These are phyloP conservation scores for Dactylella cylindrospora DNA, from an alignment of 2,329 filamentous ascomycete species.

Conservation along the genomic window DNA sequence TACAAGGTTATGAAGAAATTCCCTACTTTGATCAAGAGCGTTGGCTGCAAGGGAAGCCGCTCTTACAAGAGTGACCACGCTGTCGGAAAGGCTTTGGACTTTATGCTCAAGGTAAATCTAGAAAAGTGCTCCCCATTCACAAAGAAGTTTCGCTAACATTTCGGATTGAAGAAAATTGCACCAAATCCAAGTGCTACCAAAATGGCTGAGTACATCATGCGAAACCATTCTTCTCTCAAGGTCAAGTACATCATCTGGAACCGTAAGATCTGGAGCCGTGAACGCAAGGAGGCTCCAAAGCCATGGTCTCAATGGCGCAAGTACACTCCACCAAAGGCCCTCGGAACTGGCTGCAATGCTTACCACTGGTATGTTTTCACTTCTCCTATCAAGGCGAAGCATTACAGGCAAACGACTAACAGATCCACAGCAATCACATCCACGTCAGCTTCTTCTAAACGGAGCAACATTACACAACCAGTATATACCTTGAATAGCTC, in stretches of 20 bases:
- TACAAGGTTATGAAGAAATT: conserved; percentile 52
- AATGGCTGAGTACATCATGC: conserved; percentile 58
- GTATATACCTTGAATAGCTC: too few species aligned
- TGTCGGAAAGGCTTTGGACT: conserved; percentile 50
- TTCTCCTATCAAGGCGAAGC: not conserved
- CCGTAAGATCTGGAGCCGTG: conserved; percentile 56
- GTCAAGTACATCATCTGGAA: conserved; percentile 58
- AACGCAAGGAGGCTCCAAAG: conserved; percentile 51
- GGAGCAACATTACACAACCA: too few species aligned
- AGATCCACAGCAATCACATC: conserved; percentile 34
- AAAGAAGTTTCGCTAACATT: not conserved
- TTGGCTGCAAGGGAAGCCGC: conserved; percentile 49
- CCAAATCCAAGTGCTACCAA: conserved; percentile 36
- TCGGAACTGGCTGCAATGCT: conserved; percentile 54
- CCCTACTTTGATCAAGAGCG: conserved; percentile 50
- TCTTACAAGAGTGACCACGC: conserved; percentile 47
- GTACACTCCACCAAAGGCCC: conserved; percentile 49
- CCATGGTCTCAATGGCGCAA: conserved; percentile 54
- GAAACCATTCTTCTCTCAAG: conserved; percentile 53
- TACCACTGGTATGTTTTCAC: conserved; percentile 54
- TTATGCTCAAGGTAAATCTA: conserved; percentile 48
- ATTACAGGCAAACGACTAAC: not conserved
- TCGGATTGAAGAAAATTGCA: conserved; percentile 21
- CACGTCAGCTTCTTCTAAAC: conserved; percentile 44
- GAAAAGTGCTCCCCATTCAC: not conserved